phyloP scores from a whole-genome alignment of 768 basidiomycete genomes.

The Leccinum variicolor region DNA sequence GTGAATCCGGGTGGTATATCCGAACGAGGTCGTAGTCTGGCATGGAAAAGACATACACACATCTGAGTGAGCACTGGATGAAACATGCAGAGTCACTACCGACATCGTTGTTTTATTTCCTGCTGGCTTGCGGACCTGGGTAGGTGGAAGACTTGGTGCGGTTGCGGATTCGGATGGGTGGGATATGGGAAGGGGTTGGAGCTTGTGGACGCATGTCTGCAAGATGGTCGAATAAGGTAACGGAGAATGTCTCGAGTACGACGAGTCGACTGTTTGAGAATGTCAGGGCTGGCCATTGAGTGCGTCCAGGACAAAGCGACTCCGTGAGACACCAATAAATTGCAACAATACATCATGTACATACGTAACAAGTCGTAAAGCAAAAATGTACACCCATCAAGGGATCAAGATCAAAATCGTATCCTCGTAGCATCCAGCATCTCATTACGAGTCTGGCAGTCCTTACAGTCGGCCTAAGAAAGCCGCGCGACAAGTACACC shows the following conservation, averaged over 20 bases:
- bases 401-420: background rate
- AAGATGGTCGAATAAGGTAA: constrained; percentile 1
- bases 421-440: background rate
- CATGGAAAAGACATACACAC: background rate
- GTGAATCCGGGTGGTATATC: constrained; percentile 76
- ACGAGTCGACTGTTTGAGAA: constrained; percentile 4
- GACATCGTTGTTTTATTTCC: constrained; percentile 60
- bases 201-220: constrained; percentile 19
- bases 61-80: constrained; percentile 1
- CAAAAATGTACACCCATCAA: background rate
- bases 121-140: constrained; percentile 46
- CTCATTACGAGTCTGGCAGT: background rate
- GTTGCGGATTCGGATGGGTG: constrained; percentile 46
- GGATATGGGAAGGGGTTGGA: constrained; percentile 50
- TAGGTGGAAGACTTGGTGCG: constrained; percentile 64
- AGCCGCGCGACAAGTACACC: constrained; percentile 80
- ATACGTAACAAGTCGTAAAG: background rate
- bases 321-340: background rate
- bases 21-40: constrained; percentile 78
- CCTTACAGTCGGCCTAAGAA: constrained; percentile 6
- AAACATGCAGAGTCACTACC: constrained; percentile 28
- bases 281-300: constrained; percentile 5
- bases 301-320: background rate
- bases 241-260: constrained; percentile 6
- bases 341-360: background rate